These are phyloP conservation scores for Paramecium tetraurelia DNA, from an alignment of 73 alveolate species.

Conservation along the genomic window DNA sequence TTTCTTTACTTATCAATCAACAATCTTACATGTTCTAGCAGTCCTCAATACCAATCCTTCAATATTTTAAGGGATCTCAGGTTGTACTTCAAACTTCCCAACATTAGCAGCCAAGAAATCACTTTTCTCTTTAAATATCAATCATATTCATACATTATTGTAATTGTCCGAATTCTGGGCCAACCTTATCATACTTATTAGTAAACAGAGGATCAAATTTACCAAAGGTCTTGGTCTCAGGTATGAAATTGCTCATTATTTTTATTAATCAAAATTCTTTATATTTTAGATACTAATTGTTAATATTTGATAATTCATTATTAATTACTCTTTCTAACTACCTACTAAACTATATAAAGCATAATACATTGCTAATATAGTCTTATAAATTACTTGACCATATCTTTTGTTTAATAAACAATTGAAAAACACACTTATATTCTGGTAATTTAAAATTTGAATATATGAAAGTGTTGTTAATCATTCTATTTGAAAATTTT, in stretches of 20 bases:
- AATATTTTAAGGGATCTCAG: conserved; percentile 39
- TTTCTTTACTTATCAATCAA: not conserved
- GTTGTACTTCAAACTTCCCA: conserved; percentile 29
- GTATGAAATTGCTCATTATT: conserved; percentile 14
- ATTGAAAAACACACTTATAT: too few relatives aligned
- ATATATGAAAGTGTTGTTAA: too few relatives aligned
- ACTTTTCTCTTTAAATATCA: not conserved
- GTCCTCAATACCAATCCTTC: conserved; percentile 51
- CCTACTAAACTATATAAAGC: not conserved
- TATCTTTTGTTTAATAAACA: too few relatives aligned
- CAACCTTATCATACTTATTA: conserved; percentile 52
- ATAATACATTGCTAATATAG: too few relatives aligned
- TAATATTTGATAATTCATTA: not conserved
- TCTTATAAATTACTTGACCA: too few relatives aligned
- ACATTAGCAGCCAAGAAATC: conserved; percentile 40
- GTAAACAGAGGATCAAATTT: conserved; percentile 49
- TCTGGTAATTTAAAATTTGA: too few relatives aligned
- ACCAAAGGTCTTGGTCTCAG: conserved; percentile 29
- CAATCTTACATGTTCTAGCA: not conserved
- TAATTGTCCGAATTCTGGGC: conserved; percentile 60
- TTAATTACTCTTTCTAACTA: not conserved
- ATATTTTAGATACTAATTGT: not conserved
- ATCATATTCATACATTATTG: not conserved
- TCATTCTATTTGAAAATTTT: too few relatives aligned
- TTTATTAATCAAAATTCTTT: not conserved